These are phyloP conservation scores for Globisporangium rhizosaccharum DNA, from an alignment of 352 stramenopile species.

Conservation along the genomic window DNA sequence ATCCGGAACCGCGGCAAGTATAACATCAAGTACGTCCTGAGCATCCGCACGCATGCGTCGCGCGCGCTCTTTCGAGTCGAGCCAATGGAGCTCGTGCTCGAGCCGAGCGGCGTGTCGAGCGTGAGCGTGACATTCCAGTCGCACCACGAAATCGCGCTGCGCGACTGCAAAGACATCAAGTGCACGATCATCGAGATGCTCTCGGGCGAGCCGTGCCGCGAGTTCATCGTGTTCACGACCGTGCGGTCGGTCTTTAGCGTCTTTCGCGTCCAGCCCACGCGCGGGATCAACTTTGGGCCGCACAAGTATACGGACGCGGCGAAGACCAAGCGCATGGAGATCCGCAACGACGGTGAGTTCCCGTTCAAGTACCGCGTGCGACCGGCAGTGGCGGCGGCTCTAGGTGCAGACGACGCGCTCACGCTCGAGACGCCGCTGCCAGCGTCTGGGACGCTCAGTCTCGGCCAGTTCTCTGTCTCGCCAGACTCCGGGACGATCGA, in stretches of 20 bases:
- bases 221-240: slow-evolving; percentile 83
- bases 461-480: slow-evolving; percentile 79
- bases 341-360: slow-evolving; percentile 93
- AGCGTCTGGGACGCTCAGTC: slow-evolving; percentile 23
- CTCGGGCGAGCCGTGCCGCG: slow-evolving; percentile 84
- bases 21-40: slow-evolving; percentile 85
- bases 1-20: slow-evolving; percentile 93
- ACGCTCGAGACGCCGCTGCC: slow-evolving; percentile 35
- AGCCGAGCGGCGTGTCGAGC: slow-evolving; percentile 53
- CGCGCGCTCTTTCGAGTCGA: slow-evolving; percentile 80
- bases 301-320: slow-evolving; percentile 84
- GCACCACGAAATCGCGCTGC: slow-evolving; percentile 70
- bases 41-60: slow-evolving; percentile 37
- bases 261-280: slow-evolving; percentile 83
- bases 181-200: slow-evolving; percentile 91
- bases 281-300: slow-evolving; percentile 91
- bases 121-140: slow-evolving; percentile 83
- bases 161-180: slow-evolving; percentile 91
- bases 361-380: slow-evolving; percentile 85
- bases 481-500: slow-evolving; percentile 79
- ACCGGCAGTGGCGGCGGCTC: not conserved
- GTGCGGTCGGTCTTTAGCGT: slow-evolving; percentile 79
- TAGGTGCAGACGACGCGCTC: slow-evolving; percentile 13
- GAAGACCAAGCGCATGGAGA: slow-evolving; percentile 77
- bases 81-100: slow-evolving; percentile 70